phyloP scores from a whole-genome alignment of 2,329 filamentous ascomycete species.

The Mycogone perniciosa region DNA sequence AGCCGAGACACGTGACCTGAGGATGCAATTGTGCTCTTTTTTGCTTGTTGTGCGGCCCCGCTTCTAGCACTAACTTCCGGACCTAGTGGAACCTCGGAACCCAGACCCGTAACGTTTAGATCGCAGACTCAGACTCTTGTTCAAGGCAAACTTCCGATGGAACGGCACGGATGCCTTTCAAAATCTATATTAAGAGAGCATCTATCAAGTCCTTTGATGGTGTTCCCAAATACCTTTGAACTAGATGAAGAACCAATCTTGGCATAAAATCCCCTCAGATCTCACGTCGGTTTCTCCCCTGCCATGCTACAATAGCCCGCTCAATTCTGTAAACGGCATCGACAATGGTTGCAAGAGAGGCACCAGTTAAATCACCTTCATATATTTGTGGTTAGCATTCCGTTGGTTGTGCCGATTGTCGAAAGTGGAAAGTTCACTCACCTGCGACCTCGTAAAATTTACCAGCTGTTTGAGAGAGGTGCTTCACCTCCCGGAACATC shows the following conservation, averaged over 20 bases:
- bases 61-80: too few species aligned
- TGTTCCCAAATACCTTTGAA: not conserved
- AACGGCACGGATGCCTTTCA: too few species aligned
- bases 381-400: not conserved
- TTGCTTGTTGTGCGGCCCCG: not conserved
- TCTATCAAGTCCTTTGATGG: not conserved
- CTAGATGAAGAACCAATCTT: not conserved
- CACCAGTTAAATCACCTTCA: slow-evolving; percentile 26
- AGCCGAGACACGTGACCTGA: slow-evolving; percentile 24
- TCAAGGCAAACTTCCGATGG: too few species aligned
- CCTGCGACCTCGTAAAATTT: slow-evolving; percentile 29
- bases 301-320: slow-evolving; percentile 29
- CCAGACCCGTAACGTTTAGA: too few species aligned
- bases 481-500: slow-evolving; percentile 25
- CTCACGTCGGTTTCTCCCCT: slow-evolving; percentile 15
- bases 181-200: too few species aligned
- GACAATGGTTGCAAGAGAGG: slow-evolving; percentile 28
- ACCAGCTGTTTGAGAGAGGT: slow-evolving; percentile 26
- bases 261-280: not conserved
- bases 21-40: not conserved
- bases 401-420: not conserved
- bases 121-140: too few species aligned
- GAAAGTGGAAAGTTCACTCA: slow-evolving; percentile 17
- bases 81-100: too few species aligned
- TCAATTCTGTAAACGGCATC: slow-evolving; percentile 35